phyloP scores from a whole-genome alignment of 2,329 filamentous ascomycete species.

The Trichoderma asperellum region DNA sequence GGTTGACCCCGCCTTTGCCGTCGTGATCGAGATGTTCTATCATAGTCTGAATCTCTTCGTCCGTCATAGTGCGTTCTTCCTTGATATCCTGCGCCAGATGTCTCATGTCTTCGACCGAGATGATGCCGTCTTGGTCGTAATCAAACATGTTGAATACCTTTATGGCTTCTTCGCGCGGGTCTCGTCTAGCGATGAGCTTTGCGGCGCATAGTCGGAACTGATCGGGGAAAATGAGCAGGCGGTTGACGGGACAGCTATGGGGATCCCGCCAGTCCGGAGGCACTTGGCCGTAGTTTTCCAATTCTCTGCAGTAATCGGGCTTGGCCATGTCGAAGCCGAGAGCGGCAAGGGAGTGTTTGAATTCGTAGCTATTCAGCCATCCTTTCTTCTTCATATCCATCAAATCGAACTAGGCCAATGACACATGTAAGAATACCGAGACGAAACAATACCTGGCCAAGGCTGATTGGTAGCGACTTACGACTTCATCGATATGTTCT shows the following conservation, averaged over 20 bases:
- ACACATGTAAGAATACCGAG: slow-evolving; percentile 31
- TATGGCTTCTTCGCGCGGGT: slow-evolving; percentile 88
- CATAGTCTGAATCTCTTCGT: slow-evolving; percentile 93
- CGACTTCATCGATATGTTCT: slow-evolving; percentile 91
- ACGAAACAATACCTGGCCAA: neutral
- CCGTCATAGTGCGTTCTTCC: slow-evolving; percentile 76
- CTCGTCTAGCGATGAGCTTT: slow-evolving; percentile 76
- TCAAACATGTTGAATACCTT: slow-evolving; percentile 94
- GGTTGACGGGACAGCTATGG: slow-evolving; percentile 49
- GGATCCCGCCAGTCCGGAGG: slow-evolving; percentile 60
- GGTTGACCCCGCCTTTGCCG: slow-evolving; percentile 78
- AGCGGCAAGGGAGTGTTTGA: slow-evolving; percentile 93
- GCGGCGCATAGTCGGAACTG: slow-evolving; percentile 73
- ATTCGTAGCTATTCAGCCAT: slow-evolving; percentile 95
- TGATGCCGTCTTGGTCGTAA: slow-evolving; percentile 86
- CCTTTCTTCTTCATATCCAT: slow-evolving; percentile 97
- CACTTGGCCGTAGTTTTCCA: slow-evolving; percentile 79
- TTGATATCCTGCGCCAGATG: slow-evolving; percentile 88
- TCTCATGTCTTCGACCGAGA: slow-evolving; percentile 84
- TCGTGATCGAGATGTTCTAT: slow-evolving; percentile 97
- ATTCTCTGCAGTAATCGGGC: slow-evolving; percentile 76
- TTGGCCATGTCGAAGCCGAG: slow-evolving; percentile 92
- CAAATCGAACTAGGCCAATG: slow-evolving; percentile 71
- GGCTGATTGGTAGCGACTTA: slow-evolving; percentile 51
- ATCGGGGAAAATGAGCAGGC: slow-evolving; percentile 55